phyloP scores from a whole-genome alignment of 2,329 filamentous ascomycete genomes.

The Capronia epimyces region DNA sequence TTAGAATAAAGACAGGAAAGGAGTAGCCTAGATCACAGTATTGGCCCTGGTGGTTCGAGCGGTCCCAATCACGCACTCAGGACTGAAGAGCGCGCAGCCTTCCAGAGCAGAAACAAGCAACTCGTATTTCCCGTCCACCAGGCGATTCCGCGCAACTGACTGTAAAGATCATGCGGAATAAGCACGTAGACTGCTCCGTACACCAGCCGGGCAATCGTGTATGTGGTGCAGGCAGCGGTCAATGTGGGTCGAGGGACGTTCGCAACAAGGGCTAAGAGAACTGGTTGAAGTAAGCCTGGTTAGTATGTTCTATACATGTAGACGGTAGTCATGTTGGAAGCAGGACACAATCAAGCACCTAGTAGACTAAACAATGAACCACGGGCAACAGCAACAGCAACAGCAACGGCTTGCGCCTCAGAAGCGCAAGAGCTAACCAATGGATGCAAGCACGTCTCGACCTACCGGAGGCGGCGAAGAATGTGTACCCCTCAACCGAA shows the following conservation, averaged over 20 bases:
- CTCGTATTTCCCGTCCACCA: constrained; percentile 45
- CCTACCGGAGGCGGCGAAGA: constrained; percentile 34
- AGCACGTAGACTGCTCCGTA: constrained; percentile 42
- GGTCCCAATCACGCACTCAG: background rate
- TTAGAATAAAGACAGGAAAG: no score
- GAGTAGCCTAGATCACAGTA: no score
- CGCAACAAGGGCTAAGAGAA: constrained; percentile 39
- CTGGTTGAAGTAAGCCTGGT: constrained; percentile 26
- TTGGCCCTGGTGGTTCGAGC: background rate
- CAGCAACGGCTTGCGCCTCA: background rate
- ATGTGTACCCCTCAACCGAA: constrained; percentile 35
- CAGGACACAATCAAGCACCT: no score
- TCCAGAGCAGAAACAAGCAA: constrained; percentile 38
- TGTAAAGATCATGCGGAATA: constrained; percentile 35
- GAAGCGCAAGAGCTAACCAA: background rate
- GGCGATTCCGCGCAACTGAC: constrained; percentile 35
- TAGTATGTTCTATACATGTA: no score
- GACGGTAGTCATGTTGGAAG: no score
- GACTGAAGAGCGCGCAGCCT: constrained; percentile 16
- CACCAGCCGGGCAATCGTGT: constrained; percentile 39
- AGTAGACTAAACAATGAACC: no score
- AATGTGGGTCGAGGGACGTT: constrained; percentile 35
- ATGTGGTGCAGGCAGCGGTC: constrained; percentile 39
- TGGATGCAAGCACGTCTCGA: no score
- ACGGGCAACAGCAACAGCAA: no score